Percentiles rank a stretch among this genome's conserved stretches.
Conservation (phyloP, 495 filamentous ascomycete species). For the Penicillium goetzii region DNA sequence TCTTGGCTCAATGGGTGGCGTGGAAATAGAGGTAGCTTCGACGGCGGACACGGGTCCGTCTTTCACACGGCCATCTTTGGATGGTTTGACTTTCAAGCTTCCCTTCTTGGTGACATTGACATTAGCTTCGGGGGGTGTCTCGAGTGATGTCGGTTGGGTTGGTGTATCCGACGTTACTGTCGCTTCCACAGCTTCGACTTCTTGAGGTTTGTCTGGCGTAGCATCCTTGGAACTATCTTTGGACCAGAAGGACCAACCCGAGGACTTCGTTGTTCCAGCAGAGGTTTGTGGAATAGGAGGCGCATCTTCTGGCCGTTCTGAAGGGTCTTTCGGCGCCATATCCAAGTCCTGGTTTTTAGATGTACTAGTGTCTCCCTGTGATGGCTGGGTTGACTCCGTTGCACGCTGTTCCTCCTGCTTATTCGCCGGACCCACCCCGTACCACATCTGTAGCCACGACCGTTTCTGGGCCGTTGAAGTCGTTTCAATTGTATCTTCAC, state of each 20-base stretch:
- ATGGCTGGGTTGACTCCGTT: slow-evolving; percentile 30
- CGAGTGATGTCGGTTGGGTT: slow-evolving; percentile 19
- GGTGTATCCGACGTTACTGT: slow-evolving; percentile 59
- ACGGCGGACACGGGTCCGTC: slow-evolving; percentile 40
- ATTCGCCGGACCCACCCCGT: slow-evolving; percentile 38
- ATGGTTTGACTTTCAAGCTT: slow-evolving; percentile 46
- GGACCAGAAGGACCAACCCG: slow-evolving; percentile 88
- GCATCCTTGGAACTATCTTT: slow-evolving; percentile 59
- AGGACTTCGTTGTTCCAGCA: slow-evolving; percentile 50
- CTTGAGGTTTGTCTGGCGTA: slow-evolving; percentile 35
- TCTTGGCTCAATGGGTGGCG: slow-evolving; percentile 20
- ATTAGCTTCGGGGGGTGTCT: slow-evolving; percentile 32
- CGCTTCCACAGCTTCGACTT: slow-evolving; percentile 64
- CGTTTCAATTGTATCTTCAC: slow-evolving; percentile 27
- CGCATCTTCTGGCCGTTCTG: slow-evolving; percentile 30
- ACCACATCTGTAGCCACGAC: slow-evolving; percentile 56
- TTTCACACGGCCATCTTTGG: slow-evolving; percentile 42
- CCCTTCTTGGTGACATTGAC: slow-evolving; percentile 52
- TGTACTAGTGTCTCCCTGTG: slow-evolving; percentile 12
- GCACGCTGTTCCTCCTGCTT: slow-evolving; percentile 32
- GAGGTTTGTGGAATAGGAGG: slow-evolving; percentile 44
- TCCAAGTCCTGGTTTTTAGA: slow-evolving; percentile 25
- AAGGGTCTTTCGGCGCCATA: slow-evolving; percentile 28
- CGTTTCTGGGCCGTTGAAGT: slow-evolving; percentile 37
- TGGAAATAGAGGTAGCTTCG: slow-evolving; percentile 42